Base-by-base conservation (phyloP, 805 yeast species). In the Sugiyamaella boreocaroliniensis region DNA sequence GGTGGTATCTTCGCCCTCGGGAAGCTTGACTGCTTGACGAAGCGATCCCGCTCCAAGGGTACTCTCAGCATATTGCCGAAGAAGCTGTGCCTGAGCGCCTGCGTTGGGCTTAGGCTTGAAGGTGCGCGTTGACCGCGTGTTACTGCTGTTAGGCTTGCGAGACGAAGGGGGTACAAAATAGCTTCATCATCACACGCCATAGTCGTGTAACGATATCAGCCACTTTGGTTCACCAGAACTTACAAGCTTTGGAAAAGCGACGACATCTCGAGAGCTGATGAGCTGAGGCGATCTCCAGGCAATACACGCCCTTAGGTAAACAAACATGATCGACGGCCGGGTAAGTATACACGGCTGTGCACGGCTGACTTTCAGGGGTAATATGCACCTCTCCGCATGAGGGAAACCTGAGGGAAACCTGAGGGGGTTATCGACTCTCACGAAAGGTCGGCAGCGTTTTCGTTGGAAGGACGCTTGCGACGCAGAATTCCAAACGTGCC, bases 21-120 rank as follows among this genome's bases (percentile, higher is more conserved):
- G 99, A 29, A 93, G 74, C 64, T 86, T 86, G 19, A 92, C 98
- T 0, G 98, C 98, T 68, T 89, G 95, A 22, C 86, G 86, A 58
- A 93, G 75, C 32, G 92, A 83, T 37, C 92, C 95, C 0, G 97
- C 85, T 0, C 99, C 99, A 48, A 93, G 74, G 0, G 99, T 92
- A 44, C 95, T 89, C 66, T 92, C 98, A 0, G 97, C 99, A 63
- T 89, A 89, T 63, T 76, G 82, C 55, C 96, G 79, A 53, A 93
- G 69, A 40, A 64, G 69, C 50, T 63, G 67, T n/a, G 67, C 62
- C 34, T 68, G 68, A 22, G 61, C 59, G 10, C 63, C 65, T 7
- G 63, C 59, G 19, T 60, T 58, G n/a, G 68, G 59, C 26, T 61
- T 56, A 12, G 71, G 62, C 53, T 67, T 61, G 62, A 71, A 68